Conservation (phyloP, 2,329 filamentous ascomycete genomes). For the Dothideomycetidae sp. region DNA sequence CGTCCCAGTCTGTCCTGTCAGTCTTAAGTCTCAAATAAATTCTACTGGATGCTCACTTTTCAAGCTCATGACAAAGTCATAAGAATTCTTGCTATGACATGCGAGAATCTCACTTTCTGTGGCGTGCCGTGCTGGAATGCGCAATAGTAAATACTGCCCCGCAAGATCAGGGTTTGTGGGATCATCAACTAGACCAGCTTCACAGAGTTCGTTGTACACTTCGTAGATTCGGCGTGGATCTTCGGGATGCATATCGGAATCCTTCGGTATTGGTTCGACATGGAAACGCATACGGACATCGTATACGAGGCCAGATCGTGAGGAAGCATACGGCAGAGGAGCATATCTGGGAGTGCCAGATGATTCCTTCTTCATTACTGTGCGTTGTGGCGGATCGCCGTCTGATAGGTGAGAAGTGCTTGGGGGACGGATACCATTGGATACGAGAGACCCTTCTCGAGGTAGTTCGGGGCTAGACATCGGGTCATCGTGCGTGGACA, state of each 20-base stretch:
- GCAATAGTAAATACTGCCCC: slow-evolving; percentile 41
- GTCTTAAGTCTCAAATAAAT: not conserved
- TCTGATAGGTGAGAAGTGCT: slow-evolving; percentile 5
- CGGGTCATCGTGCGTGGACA: slow-evolving; percentile 5
- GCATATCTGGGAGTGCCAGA: slow-evolving; percentile 19
- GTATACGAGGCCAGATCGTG: slow-evolving; percentile 44
- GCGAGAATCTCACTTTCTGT: slow-evolving; percentile 65
- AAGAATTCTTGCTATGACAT: slow-evolving; percentile 66
- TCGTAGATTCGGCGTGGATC: slow-evolving; percentile 84
- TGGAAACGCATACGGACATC: slow-evolving; percentile 94
- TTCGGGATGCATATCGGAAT: slow-evolving; percentile 74
- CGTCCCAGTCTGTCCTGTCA: slow-evolving; percentile 29
- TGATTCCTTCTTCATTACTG: slow-evolving; percentile 3
- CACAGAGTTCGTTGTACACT: slow-evolving; percentile 80
- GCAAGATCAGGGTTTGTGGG: slow-evolving; percentile 37
- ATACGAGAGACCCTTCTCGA: slow-evolving; percentile 1
- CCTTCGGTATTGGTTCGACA: slow-evolving; percentile 47
- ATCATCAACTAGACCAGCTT: slow-evolving; percentile 60
- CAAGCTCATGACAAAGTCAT: slow-evolving; percentile 48
- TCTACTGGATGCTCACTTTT: not conserved
- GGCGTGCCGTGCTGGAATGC: slow-evolving; percentile 67
- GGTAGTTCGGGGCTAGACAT: slow-evolving; percentile 5
- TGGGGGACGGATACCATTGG: slow-evolving; percentile 1
- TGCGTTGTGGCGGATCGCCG: slow-evolving; percentile 2
- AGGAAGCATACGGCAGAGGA: slow-evolving; percentile 24